Percentiles rank a stretch among this genome's conserved stretches.
Conservation (phyloP, 1,284 basidiomycete species). For the Inonotus obliquus region DNA sequence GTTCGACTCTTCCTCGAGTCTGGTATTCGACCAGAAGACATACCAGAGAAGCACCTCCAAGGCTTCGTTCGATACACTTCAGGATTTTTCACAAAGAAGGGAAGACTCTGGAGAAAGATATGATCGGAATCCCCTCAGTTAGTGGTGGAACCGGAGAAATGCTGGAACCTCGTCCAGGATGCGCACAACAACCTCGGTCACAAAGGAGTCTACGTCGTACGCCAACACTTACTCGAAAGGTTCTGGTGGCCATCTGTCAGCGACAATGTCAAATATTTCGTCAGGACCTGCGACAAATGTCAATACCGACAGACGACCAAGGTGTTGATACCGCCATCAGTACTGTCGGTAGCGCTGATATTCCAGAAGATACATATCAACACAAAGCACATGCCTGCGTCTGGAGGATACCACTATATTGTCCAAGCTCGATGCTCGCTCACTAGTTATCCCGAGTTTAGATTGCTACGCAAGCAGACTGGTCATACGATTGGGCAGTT, state of each 20-base stretch:
- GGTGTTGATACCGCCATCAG: background rate
- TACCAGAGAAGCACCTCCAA: background rate
- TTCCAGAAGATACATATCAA: background rate
- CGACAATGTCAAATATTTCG: background rate
- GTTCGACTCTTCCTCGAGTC: background rate
- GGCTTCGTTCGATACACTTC: background rate
- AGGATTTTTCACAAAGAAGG: background rate
- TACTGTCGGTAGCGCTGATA: background rate
- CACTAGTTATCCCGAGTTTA: slow-evolving; percentile 23
- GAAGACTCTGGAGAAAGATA: background rate
- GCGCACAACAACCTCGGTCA: slow-evolving; percentile 27
- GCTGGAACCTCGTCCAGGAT: background rate
- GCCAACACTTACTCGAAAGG: background rate
- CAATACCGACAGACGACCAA: background rate
- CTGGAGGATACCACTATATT: slow-evolving; percentile 27
- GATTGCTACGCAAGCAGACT: slow-evolving; percentile 20
- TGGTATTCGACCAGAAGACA: background rate
- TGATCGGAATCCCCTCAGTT: background rate
- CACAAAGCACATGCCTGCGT: slow-evolving; percentile 17
- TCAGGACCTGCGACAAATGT: background rate
- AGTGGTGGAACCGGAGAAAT: background rate
- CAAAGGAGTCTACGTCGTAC: slow-evolving; percentile 27
- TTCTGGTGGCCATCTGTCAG: background rate
- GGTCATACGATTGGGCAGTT: slow-evolving; percentile 22
- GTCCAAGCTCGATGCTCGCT: slow-evolving; percentile 24